Evolutionary conservation across 306 rosid genomes (phyloP).

Genomic region (Fagus sylvatica): DNA sequence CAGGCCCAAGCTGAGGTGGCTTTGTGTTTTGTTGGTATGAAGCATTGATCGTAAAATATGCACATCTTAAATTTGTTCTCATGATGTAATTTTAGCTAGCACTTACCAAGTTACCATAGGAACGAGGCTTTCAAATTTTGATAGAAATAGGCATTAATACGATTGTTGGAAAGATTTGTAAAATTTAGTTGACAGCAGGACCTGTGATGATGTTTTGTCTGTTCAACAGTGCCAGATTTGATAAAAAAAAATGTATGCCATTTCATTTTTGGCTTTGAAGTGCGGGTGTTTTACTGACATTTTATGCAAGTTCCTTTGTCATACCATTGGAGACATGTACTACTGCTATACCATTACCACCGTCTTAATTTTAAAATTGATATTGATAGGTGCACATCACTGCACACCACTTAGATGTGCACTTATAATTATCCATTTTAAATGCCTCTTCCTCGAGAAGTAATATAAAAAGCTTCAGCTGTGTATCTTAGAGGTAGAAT

Average conservation of each 20-base stretch:
- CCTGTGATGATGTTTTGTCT: not conserved
- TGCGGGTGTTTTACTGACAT: not conserved
- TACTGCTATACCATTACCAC: not conserved
- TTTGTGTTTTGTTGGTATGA: constrained; percentile 81
- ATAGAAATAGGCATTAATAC: not conserved
- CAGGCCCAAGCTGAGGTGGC: constrained; percentile 98
- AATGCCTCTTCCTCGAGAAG: not conserved
- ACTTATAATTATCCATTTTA: not conserved
- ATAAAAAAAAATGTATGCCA: not conserved
- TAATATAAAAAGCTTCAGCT: too few relatives aligned
- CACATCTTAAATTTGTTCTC: not conserved
- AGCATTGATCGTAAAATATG: constrained; percentile 48
- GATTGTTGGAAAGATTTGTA: not conserved
- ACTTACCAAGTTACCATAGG: not conserved
- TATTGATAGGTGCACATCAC: too few relatives aligned
- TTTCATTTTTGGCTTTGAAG: not conserved
- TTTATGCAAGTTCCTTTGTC: not conserved
- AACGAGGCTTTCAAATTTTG: not conserved
- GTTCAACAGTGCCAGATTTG: not conserved
- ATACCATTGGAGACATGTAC: not conserved
- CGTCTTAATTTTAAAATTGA: too few relatives aligned
- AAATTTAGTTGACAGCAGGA: not conserved
- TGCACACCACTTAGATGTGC: not conserved
- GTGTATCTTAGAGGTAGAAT: too few relatives aligned
- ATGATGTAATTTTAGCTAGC: not conserved